phyloP scores from a whole-genome alignment of 371 early-diverging fungal genomes.

The Mucor irregularis region DNA sequence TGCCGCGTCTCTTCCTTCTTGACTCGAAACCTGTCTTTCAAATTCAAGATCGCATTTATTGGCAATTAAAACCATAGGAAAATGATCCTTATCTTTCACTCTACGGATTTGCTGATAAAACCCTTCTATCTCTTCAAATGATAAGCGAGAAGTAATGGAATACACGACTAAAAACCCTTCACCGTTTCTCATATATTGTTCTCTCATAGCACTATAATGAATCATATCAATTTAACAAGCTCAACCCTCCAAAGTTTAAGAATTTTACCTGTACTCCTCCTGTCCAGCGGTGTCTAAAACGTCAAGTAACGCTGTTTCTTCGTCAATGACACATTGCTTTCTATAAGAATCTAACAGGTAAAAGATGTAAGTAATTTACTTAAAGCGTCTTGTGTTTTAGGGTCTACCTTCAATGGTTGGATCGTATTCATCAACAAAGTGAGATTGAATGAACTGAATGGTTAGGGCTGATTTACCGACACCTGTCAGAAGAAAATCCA shows the following conservation, averaged over 20 bases:
- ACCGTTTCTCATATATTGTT: slow-evolving; percentile 80
- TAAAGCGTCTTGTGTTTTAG: not conserved
- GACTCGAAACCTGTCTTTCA: slow-evolving; percentile 63
- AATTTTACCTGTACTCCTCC: slow-evolving; percentile 79
- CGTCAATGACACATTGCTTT: slow-evolving; percentile 86
- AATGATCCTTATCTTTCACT: slow-evolving; percentile 80
- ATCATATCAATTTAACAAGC: not conserved
- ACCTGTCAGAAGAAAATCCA: slow-evolving; percentile 33
- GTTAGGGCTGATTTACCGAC: slow-evolving; percentile 90
- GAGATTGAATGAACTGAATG: slow-evolving; percentile 89
- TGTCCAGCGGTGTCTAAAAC: slow-evolving; percentile 94
- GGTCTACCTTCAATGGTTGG: slow-evolving; percentile 87
- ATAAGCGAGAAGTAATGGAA: slow-evolving; percentile 72
- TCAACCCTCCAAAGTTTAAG: not conserved
- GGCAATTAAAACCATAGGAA: slow-evolving; percentile 90
- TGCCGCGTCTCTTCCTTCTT: slow-evolving; percentile 33
- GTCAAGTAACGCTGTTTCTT: slow-evolving; percentile 80
- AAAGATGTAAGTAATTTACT: no score
- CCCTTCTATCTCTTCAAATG: slow-evolving; percentile 80
- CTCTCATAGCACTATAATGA: slow-evolving; percentile 64
- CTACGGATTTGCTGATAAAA: slow-evolving; percentile 80
- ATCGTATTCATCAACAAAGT: slow-evolving; percentile 93
- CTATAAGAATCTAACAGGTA: slow-evolving; percentile 78
- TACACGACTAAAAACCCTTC: slow-evolving; percentile 52
- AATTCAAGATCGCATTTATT: slow-evolving; percentile 93